These are phyloP conservation scores for Amanita rimosa DNA, from an alignment of 768 basidiomycete species.

Conservation along the genomic window DNA sequence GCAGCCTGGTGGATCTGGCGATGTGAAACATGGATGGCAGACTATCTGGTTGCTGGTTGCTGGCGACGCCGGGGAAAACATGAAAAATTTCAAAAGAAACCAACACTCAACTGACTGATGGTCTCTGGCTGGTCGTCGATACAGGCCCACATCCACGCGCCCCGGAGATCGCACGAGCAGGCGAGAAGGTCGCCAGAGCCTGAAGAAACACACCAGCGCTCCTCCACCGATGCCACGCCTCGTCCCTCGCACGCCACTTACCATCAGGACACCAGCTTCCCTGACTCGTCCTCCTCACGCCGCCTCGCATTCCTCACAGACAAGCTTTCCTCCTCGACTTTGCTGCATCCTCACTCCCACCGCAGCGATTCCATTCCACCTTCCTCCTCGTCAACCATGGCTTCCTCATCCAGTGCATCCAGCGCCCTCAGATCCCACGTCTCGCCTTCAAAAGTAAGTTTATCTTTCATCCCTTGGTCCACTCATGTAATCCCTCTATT, in stretches of 20 bases:
- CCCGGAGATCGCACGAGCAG: constrained; percentile 30
- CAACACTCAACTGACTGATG: neutral
- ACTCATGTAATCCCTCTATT: constrained; percentile 9
- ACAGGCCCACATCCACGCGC: constrained; percentile 14
- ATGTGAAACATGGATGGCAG: neutral
- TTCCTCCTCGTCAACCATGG: constrained; percentile 22
- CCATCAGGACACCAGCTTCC: constrained; percentile 13
- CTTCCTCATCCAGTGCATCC: constrained; percentile 21
- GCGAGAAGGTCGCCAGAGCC: constrained; percentile 21
- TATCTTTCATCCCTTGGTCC: constrained; percentile 2
- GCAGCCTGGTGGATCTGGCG: neutral
- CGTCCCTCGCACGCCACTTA: constrained; percentile 29
- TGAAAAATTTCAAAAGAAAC: neutral
- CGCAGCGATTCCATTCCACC: constrained; percentile 26
- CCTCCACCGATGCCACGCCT: constrained; percentile 39
- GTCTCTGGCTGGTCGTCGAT: constrained; percentile 6
- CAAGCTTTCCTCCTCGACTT: constrained; percentile 28
- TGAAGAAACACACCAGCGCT: constrained; percentile 25
- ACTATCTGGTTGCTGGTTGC: too few relatives aligned
- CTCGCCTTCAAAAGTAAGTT: constrained; percentile 39
- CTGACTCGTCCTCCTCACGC: constrained; percentile 1
- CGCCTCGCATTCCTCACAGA: constrained; percentile 32
- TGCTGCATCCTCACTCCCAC: constrained; percentile 20
- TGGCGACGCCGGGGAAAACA: neutral
- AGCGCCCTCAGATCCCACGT: constrained; percentile 28